Base-by-base conservation (phyloP, 257 asterid genomes). In the Solanum chmielewskii region DNA sequence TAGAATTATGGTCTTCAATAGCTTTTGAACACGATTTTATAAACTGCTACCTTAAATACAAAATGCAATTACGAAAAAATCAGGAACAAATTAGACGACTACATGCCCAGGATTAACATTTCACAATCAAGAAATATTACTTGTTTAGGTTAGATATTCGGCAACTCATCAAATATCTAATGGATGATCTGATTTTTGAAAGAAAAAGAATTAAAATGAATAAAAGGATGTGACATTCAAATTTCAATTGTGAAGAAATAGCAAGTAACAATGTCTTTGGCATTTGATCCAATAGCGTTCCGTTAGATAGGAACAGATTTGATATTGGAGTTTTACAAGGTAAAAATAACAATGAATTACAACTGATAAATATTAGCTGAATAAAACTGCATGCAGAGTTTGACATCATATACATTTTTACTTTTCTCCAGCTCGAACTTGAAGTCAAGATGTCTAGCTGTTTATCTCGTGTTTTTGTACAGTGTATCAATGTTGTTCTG, bases 401-500 rank as follows among this genome's bases (percentile, higher is more conserved):
- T 47, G 85, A 27, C 69, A 10, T 80, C 68, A 18, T 80, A 47
- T 52, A 47, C 52, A 27, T 80, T 45, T 41, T 49, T 47, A 80
- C 29, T 29, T 80, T 9, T 80, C 66, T 80, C 85, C 85, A 47
- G 44, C 85, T 47, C 44, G 20, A 52, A 80, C 42, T 6, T 80
- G 85, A 47, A 80, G 27, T 29, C 85, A 29, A 80, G 85, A 49
- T 62, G 31, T n/a, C 42, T 84, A 64, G 42, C 44, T 84, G 85
- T 85, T 91, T 88, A 90, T 92, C 92, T 92, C 86, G 84, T 90
- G 92, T 87, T 90, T 86, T 87, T 91, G 90, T 94, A 93, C 94
- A 95, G 83, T 27, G 89, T 92, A 41, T 94, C 95, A 60, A 94
- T 33, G 60, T 88, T 90, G 87, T 89, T 88, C 97, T 95, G 98